Percentiles rank a stretch among this genome's conserved stretches.
Evolutionary conservation across 1,139 yeast species (phyloP).

Genomic region (Kodamaea fungicola): DNA sequence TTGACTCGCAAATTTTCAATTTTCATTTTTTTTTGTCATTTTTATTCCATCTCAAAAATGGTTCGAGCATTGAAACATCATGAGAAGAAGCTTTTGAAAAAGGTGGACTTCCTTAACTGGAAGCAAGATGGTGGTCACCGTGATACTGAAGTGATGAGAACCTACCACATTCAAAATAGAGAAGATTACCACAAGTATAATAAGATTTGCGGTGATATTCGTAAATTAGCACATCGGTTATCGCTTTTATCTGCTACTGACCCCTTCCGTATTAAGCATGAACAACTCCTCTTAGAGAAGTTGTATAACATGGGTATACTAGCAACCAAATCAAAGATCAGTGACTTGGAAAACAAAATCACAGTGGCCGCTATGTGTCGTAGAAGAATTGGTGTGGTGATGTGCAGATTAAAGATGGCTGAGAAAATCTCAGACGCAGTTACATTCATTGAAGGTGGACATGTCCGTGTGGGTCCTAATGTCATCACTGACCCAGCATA

Average conservation of each 20-base stretch:
- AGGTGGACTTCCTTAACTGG: constrained; percentile 97
- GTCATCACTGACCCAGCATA: constrained; percentile 95
- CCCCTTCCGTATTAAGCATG: constrained; percentile 82
- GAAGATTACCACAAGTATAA: constrained; percentile 96
- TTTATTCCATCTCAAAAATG: constrained; percentile 40
- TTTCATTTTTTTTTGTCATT: background rate
- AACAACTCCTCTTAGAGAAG: constrained; percentile 80
- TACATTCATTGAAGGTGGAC: constrained; percentile 93
- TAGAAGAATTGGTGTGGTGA: constrained; percentile 88
- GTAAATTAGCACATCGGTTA: constrained; percentile 81
- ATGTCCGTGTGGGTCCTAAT: constrained; percentile 95
- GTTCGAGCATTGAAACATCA: constrained; percentile 91
- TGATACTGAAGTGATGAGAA: constrained; percentile 92
- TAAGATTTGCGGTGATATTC: constrained; percentile 83
- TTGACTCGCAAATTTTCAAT: background rate
- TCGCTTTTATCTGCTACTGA: constrained; percentile 84
- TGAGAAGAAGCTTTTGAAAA: constrained; percentile 89
- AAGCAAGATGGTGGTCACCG: constrained; percentile 94
- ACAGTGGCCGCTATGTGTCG: constrained; percentile 92
- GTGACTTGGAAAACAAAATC: constrained; percentile 85
- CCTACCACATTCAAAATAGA: constrained; percentile 88
- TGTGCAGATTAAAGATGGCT: constrained; percentile 95
- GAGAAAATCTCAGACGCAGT: constrained; percentile 86
- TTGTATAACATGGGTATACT: constrained; percentile 84
- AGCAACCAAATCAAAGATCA: constrained; percentile 82